These are phyloP conservation scores for Penstemon eatonii DNA, from an alignment of 257 asterid genomes.

Conservation along the genomic window DNA sequence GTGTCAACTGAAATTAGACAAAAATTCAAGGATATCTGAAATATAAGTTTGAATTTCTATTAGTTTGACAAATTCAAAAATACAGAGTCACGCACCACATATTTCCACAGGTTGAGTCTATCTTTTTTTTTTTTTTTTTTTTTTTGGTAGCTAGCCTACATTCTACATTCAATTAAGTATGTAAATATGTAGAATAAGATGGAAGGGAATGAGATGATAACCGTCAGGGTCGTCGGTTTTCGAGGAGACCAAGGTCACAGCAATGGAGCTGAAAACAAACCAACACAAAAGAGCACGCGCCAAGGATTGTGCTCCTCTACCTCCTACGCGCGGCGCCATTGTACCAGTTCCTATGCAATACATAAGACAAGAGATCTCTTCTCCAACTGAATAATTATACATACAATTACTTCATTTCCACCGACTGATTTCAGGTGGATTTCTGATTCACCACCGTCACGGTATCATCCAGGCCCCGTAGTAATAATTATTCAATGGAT, in stretches of 20 bases:
- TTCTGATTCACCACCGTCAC: not conserved
- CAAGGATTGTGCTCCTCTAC: not conserved
- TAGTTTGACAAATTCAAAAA: not conserved
- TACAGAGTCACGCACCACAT: not conserved
- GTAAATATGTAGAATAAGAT: not conserved
- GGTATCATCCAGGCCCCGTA: not conserved
- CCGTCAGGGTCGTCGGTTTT: constrained; percentile 28
- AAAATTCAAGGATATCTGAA: not conserved
- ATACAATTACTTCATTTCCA: no score
- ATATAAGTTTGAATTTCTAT: no score
- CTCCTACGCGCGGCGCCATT: not conserved
- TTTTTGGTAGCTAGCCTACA: no score
- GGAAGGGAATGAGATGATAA: constrained; percentile 3
- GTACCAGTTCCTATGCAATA: no score
- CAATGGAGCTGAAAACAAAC: constrained; percentile 13
- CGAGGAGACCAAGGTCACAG: constrained; percentile 20
- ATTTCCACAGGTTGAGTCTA: not conserved
- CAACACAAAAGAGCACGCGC: constrained; percentile 8
- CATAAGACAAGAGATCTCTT: no score
- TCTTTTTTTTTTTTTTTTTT: no score
- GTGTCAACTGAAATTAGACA: not conserved
- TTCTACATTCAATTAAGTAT: no score
- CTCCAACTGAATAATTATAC: no score
- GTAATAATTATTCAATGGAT: not conserved
- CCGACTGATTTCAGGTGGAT: no score